Conservation (phyloP, 2,329 filamentous ascomycete species). For the Fusarium luffae region DNA sequence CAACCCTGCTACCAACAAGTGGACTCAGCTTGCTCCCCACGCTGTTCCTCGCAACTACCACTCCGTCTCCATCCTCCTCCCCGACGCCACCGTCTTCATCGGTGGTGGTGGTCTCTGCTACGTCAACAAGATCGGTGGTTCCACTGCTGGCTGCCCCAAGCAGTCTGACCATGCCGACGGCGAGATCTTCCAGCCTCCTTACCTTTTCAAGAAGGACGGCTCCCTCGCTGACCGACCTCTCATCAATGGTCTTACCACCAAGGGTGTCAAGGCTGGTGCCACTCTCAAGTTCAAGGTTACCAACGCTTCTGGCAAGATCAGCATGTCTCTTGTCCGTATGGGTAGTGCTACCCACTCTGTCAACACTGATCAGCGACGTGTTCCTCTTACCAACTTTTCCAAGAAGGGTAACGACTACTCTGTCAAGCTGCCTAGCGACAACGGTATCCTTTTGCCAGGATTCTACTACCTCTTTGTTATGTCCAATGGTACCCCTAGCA, state of each 20-base stretch:
- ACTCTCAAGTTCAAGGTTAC: conserved; percentile 40
- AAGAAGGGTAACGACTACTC: conserved; percentile 48
- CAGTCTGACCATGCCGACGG: conserved; percentile 63
- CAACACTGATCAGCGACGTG: conserved; percentile 67
- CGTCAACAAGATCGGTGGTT: conserved; percentile 44
- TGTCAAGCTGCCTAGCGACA: conserved; percentile 57
- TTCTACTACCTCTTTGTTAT: conserved; percentile 64
- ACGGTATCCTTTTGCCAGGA: conserved; percentile 62
- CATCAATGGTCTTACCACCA: conserved; percentile 8
- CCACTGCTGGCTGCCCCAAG: conserved; percentile 43
- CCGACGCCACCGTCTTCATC: conserved; percentile 61
- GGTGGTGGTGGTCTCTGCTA: conserved; percentile 66
- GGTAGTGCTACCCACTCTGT: conserved; percentile 65
- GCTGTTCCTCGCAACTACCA: conserved; percentile 62
- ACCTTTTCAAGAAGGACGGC: conserved; percentile 62
- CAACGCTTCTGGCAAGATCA: conserved; percentile 36
- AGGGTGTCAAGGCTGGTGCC: conserved; percentile 34
- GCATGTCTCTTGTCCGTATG: conserved; percentile 59
- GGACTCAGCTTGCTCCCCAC: conserved; percentile 52
- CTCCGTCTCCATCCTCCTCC: conserved; percentile 59
- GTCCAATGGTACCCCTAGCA: conserved; percentile 23
- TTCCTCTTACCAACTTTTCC: conserved; percentile 53
- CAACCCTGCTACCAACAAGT: conserved; percentile 55
- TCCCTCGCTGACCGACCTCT: conserved; percentile 48
- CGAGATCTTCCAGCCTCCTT: conserved; percentile 66